Evolutionary conservation across 352 stramenopile genomes (phyloP), one percentile per base, ranked within the genome.

Genomic region (Phytophthora fragariaefolia): DNA sequence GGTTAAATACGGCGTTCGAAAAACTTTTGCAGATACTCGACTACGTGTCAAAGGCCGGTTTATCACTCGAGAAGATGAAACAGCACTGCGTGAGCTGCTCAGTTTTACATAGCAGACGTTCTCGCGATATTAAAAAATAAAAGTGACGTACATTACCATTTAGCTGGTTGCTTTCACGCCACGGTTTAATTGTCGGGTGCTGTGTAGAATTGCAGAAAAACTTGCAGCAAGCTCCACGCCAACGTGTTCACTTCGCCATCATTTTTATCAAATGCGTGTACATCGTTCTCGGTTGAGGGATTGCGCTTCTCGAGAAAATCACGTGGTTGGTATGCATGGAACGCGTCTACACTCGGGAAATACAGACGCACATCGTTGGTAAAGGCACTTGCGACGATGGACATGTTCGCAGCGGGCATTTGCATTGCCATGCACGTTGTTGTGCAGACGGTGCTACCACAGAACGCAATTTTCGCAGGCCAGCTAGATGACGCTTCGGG

Each of bases 1-100:
- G 40, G 92, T 99, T 23, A 98, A 98, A 73, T 99, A 99, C 70
- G 93, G 98, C 71, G 90, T 99, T 8, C 81, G 97, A 2, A 99
- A 99, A 74, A 98, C 97, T 62, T 98, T 99, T 90, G 97, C 97
- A 27, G 96, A 99, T 77, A 98, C 87, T 53, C 81, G 96, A 64
- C 63, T 99, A 55, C 82, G 96, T 23, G 96, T 99, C 6, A 98
- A 99, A 75, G 93, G 97, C 8, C 85, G 96, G 27, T 99, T 99
- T 69, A 94, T 99, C 36, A 97, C 97, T 64, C 98, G 98, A 58
- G 95, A 99, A 65, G 97, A 99, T 66, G 87, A 96, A 55, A 82
- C 90, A 58, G 47, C 90, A 30, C 65, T 97, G 59, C 77, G 82
- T 17, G 82, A 90, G 51, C 69, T 91, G 49, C 68, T 91, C 30